Percentiles rank a stretch among this genome's conserved stretches.
These are phyloP conservation scores for Citropsis articulata DNA, from an alignment of 345 rosid species.

Conservation along the genomic window DNA sequence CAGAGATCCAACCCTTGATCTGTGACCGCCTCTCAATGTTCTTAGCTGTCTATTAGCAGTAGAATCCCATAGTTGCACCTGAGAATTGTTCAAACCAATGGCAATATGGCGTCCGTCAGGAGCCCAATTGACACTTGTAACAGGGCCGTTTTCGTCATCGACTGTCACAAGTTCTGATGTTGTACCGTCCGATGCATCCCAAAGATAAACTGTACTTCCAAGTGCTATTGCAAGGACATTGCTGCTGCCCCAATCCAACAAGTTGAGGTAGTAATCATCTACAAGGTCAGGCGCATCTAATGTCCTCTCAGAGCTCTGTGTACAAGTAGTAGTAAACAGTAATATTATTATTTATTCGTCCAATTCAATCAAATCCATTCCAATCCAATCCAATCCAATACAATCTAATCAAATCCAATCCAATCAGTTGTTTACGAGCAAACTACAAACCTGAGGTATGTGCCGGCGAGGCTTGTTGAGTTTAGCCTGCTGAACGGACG, in stretches of 20 bases:
- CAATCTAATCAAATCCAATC: too few species aligned
- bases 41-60: constrained; percentile 30
- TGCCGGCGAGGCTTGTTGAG: constrained; percentile 27
- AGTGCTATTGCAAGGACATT: constrained; percentile 45
- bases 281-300: constrained; percentile 51
- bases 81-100: constrained; percentile 46
- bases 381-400: too few species aligned
- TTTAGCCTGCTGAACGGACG: constrained; percentile 25
- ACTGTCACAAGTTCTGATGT: constrained; percentile 51
- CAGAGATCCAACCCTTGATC: constrained; percentile 40
- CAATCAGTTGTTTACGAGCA: too few species aligned
- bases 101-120: constrained; percentile 49
- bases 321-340: too few species aligned
- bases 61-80: constrained; percentile 53
- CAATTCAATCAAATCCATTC: too few species aligned
- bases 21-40: constrained; percentile 42
- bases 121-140: constrained; percentile 58
- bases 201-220: constrained; percentile 36
- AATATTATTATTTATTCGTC: too few species aligned
- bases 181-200: constrained; percentile 49
- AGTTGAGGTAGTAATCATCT: constrained; percentile 50
- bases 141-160: constrained; percentile 40
- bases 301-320: constrained; percentile 34
- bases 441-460: constrained; percentile 42
- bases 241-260: constrained; percentile 51